phyloP scores from a whole-genome alignment of 257 asterid genomes.

The Cruciata laevipes region DNA sequence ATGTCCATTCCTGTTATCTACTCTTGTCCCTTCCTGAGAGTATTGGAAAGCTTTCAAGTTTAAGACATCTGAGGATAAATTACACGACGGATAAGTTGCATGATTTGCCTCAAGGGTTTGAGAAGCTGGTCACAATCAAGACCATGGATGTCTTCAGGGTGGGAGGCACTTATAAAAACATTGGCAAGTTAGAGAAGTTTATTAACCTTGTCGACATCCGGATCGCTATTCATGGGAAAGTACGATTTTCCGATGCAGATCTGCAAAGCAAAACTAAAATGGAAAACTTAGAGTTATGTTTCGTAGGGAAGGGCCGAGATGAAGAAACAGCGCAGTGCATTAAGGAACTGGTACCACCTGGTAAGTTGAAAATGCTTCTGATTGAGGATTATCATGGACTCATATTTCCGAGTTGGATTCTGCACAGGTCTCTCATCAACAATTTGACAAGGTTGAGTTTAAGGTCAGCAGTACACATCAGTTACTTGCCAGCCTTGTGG shows the following conservation, averaged over 20 bases:
- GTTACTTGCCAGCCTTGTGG: conserved; percentile 3
- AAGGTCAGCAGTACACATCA: background rate
- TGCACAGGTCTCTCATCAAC: background rate
- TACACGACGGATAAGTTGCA: background rate
- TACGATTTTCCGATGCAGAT: background rate
- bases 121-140: background rate
- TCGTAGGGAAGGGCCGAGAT: background rate
- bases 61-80: background rate
- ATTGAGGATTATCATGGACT: background rate
- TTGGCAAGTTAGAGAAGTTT: background rate
- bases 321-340: background rate
- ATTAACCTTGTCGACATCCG: background rate
- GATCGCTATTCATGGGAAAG: background rate
- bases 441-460: conserved; percentile 3
- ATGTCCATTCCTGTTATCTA: background rate
- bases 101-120: background rate
- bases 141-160: background rate
- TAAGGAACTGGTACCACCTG: background rate
- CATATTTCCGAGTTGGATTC: conserved; percentile 1
- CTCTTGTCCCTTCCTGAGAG: background rate
- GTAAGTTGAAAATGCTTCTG: background rate
- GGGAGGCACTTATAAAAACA: background rate
- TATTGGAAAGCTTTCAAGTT: background rate
- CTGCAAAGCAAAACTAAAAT: background rate
- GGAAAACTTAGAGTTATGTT: background rate